Percentiles rank a stretch among this genome's conserved stretches.
These are phyloP conservation scores for Camellia oleifera DNA, from an alignment of 179 eudicot species.

Conservation along the genomic window DNA sequence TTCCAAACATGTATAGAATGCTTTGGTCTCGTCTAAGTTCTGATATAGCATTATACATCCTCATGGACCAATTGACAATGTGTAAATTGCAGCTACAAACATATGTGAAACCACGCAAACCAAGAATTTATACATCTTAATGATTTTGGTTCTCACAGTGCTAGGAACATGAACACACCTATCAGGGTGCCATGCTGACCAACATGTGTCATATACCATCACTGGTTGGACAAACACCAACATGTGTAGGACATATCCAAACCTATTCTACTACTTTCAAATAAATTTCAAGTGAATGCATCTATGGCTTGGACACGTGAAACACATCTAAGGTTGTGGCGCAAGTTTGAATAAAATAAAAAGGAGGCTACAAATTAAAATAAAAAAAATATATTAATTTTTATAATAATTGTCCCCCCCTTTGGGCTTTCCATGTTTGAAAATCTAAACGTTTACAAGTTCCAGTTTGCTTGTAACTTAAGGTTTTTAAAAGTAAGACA, in stretches of 20 bases:
- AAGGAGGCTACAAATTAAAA: not conserved
- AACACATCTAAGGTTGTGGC: not conserved
- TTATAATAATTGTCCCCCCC: not conserved
- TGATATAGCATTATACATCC: not conserved
- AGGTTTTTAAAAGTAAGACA: no score
- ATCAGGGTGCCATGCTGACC: not conserved
- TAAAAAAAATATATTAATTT: no score
- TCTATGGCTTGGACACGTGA: not conserved
- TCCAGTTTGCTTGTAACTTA: not conserved
- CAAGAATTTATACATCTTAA: not conserved
- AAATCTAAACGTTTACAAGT: not conserved
- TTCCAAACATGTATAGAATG: slow-evolving; percentile 5
- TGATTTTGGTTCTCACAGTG: not conserved
- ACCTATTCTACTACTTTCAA: not conserved
- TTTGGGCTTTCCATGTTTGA: not conserved
- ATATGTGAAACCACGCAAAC: slow-evolving; percentile 4
- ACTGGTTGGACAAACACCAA: not conserved
- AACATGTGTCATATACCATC: not conserved
- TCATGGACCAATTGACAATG: not conserved
- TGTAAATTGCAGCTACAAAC: not conserved
- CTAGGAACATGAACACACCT: not conserved
- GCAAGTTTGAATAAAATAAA: not conserved
- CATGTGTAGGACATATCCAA: not conserved
- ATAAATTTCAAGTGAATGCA: not conserved
- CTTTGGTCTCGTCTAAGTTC: not conserved